Evolutionary conservation across 805 yeast genomes (phyloP), one percentile per base, ranked within the genome.

Genomic region (Wickerhamiella alocasiicola): DNA sequence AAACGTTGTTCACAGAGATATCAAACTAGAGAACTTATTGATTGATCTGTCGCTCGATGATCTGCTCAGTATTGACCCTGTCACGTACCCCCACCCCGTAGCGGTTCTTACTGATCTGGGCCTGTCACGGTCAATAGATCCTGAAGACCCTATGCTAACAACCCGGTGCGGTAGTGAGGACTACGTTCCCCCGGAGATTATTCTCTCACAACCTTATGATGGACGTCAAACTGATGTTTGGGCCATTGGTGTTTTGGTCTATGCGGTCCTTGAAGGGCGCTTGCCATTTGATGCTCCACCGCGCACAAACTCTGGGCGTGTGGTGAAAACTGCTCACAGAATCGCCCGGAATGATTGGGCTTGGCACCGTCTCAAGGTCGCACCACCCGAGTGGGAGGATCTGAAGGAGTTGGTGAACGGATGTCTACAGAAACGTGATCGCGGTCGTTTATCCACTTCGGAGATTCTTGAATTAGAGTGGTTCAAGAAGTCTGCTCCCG

Each of bases 121-220:
- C 0, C 68, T 91, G 20, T 78, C 94, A 9, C 77, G 84, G 50
- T 64, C 67, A 37, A 69, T 88, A 18, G 74, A 70, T 37, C 70
- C 74, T 1, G 67, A 64, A 1, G 65, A 72, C 48, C 81, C 84
- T 19, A 51, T 78, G 43, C 66, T 93, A 19, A 70, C 81, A 2
- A 88, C 97, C 1, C 63, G 97, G 46, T 91, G 98, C 59, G 98
- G 99, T 0, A 82, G 95, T 1, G 95, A 83, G 47, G 98, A 91
- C 56, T 91, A 91, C 53, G 94, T 91, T 5, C 79, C 95, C 0
- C 99, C 98, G 0, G 99, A 91, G 55, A 62, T 91, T 18, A 63
- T 91, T 28, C 73, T 91, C 74, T 97, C 97, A 1, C 67, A 82
- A 42, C 79, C 84, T 5, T 91, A 91, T 55, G 88, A 88, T 53